These are phyloP conservation scores for Geranomyces variabilis DNA, from an alignment of 192 early-diverging fungal species.

Conservation along the genomic window DNA sequence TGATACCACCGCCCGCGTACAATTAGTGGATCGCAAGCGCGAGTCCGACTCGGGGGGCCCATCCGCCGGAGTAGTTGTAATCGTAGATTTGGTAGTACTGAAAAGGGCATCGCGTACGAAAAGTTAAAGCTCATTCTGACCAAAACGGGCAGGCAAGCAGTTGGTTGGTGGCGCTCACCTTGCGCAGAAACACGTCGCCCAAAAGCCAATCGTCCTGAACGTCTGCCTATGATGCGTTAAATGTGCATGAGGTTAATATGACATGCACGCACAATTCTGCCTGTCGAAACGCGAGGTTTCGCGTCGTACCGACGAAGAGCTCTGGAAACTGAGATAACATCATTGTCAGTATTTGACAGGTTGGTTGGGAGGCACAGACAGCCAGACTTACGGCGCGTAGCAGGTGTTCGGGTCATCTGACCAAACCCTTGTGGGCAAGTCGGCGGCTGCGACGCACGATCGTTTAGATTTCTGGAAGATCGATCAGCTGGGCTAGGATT, in stretches of 20 bases:
- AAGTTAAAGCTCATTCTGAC: too few relatives aligned
- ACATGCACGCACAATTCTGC: too few relatives aligned
- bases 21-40: conserved; percentile 18
- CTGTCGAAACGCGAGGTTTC: too few relatives aligned
- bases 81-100: conserved; percentile 41
- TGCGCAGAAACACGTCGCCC: conserved; percentile 36
- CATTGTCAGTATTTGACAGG: too few relatives aligned
- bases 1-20: too few relatives aligned
- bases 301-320: too few relatives aligned
- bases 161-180: conserved; percentile 9
- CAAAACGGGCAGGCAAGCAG: neutral
- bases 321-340: too few relatives aligned
- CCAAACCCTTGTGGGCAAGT: conserved; percentile 28
- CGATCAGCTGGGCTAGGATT: neutral
- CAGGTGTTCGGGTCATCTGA: conserved; percentile 25
- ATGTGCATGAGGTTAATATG: neutral
- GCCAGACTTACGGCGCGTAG: conserved; percentile 25
- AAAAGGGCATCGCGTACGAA: too few relatives aligned
- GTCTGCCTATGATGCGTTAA: conserved; percentile 3
- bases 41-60: conserved; percentile 30
- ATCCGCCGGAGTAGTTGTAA: conserved; percentile 19
- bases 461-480: neutral
- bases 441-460: conserved; percentile 19
- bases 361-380: too few relatives aligned
- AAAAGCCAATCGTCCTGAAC: conserved; percentile 25